phyloP scores from a whole-genome alignment of 345 rosid genomes.

The Excoecaria cochinchinensis region DNA sequence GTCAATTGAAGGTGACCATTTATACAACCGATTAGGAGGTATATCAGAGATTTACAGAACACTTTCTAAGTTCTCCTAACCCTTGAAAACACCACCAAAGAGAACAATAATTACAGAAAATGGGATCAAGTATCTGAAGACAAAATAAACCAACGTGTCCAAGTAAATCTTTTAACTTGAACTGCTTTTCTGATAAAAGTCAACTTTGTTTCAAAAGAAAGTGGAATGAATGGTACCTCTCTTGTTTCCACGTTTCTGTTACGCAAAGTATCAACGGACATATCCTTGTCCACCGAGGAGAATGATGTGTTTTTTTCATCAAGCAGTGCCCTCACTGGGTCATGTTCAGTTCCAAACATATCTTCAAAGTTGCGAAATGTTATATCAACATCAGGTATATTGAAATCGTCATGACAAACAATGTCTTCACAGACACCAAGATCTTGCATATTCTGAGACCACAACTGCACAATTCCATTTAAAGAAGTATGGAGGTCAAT shows the following conservation, averaged over 20 bases:
- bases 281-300: constrained; percentile 38
- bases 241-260: constrained; percentile 19
- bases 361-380: constrained; percentile 78
- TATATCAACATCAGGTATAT: constrained; percentile 77
- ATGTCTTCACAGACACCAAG: constrained; percentile 79
- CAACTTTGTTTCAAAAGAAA: neutral
- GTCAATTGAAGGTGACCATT: too few species aligned
- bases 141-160: too few species aligned
- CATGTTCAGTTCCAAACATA: constrained; percentile 63
- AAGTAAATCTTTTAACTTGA: too few species aligned
- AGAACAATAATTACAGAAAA: neutral
- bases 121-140: neutral
- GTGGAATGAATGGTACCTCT: constrained; percentile 28
- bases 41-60: too few species aligned
- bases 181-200: too few species aligned
- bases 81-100: too few species aligned
- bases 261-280: constrained; percentile 35
- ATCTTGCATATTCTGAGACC: constrained; percentile 86
- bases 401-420: constrained; percentile 47
- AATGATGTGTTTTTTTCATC: constrained; percentile 35
- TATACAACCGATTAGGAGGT: too few species aligned
- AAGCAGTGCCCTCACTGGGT: constrained; percentile 31
- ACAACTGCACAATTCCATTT: constrained; percentile 45
- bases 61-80: too few species aligned
- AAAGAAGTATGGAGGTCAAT: constrained; percentile 5